Percentiles rank a stretch among this genome's conserved stretches.
These are phyloP conservation scores for Phialophora chinensis DNA, from an alignment of 2,329 filamentous ascomycete genomes.

Conservation along the genomic window DNA sequence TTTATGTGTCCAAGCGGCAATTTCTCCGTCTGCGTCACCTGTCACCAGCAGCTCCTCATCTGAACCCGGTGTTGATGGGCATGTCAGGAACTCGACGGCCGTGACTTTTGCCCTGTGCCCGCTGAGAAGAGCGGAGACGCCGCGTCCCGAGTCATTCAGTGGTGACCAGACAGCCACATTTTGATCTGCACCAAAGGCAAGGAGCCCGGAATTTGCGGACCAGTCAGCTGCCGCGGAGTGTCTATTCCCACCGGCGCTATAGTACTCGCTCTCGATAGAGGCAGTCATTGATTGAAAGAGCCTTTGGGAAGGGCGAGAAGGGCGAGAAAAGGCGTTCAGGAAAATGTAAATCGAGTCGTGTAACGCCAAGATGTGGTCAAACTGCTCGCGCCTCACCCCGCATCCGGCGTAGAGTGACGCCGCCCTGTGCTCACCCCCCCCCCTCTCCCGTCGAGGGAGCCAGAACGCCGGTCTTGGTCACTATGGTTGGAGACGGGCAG, in stretches of 20 bases:
- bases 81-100: constrained; percentile 77
- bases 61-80: constrained; percentile 46
- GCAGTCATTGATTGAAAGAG: neutral
- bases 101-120: constrained; percentile 84
- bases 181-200: constrained; percentile 88
- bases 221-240: constrained; percentile 91
- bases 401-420: too few species aligned
- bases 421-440: too few species aligned
- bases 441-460: too few species aligned
- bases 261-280: constrained; percentile 50
- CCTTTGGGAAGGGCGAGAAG: neutral
- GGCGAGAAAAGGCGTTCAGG: neutral
- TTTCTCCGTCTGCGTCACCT: constrained; percentile 78
- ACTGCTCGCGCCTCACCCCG: too few species aligned
- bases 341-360: neutral
- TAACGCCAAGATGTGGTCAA: neutral
- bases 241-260: constrained; percentile 85
- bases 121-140: constrained; percentile 70
- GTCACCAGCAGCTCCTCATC: constrained; percentile 70
- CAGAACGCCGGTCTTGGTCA: too few species aligned
- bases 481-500: too few species aligned
- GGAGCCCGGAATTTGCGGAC: constrained; percentile 69
- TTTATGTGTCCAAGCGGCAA: constrained; percentile 66
- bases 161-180: constrained; percentile 88
- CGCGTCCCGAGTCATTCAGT: constrained; percentile 54